Base-by-base conservation (phyloP, 176 grass and related monocot species). In the Musa acuminata region DNA sequence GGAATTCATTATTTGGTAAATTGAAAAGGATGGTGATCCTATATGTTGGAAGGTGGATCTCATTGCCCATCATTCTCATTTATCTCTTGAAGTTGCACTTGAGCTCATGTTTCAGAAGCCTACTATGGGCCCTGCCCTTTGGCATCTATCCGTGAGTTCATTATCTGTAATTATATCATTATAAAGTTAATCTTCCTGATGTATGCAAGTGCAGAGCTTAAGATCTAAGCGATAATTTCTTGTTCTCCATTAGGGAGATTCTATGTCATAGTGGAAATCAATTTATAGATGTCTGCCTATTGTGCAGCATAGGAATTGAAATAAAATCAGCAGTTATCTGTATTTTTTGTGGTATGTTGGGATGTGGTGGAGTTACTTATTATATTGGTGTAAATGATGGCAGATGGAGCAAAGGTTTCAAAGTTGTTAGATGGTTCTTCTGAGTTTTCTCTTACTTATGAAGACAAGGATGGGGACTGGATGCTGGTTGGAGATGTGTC, bases 401-500 rank as follows among this genome's bases (percentile, higher is more conserved):
- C 81, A 92, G 89, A 72, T 71, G 77, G 63, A 49, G 63, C 52
- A 1, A 84, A 82, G 63, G 83, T 78, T 1, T 76, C 85, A 54
- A 96, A 80, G 52, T 75, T 96, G 71, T 71, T 96, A 66, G 86
- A 89, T 24, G 83, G 58, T 74, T 78, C 84, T 13, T 85, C 80
- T 0, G 86, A 91, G 22, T 91, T 86, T 71, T 80, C 83, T 80
- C 82, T 96, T 48, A 96, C 92, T 10, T 96, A 92, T 0, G 92
- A 96, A 85, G 92, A 96, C 75, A 85, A 76, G 55, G 92, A 96
- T 51, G 92, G 92, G 10, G 92, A 96, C 68, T 92, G 92, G 92
- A 96, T 96, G 92, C 86, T 96, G 13, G 92, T 96, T 72, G 92
- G 92, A 81, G 92, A 96, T 78, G 92, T 96, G 63, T 89, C 92